Percentiles rank a stretch among this genome's conserved stretches.
phyloP scores from a whole-genome alignment of 495 filamentous ascomycete species.

The Penicillium daleae region DNA sequence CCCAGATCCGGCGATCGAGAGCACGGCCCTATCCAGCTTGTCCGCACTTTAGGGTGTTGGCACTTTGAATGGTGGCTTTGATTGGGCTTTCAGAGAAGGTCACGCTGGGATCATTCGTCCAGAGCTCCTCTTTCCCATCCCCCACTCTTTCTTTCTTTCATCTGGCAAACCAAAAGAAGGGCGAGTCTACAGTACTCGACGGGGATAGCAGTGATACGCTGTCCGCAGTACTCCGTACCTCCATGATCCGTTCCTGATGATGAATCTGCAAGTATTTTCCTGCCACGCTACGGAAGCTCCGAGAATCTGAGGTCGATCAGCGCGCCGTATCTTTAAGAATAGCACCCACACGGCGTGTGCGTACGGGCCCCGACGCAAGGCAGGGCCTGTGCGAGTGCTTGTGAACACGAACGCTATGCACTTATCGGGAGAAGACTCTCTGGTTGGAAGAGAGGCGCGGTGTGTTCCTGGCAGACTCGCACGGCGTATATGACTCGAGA shows the following conservation, averaged over 20 bases:
- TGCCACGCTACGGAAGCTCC: conserved; percentile 17
- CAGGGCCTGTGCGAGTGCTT: conserved; percentile 19
- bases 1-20: conserved; percentile 34
- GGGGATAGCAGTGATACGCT: neutral
- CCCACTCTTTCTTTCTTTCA: neutral
- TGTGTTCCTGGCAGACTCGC: conserved; percentile 1
- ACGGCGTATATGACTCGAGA: conserved; percentile 2
- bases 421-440: neutral
- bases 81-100: neutral
- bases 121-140: neutral
- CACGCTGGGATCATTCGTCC: neutral
- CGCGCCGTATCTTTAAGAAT: conserved; percentile 26
- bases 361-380: conserved; percentile 23
- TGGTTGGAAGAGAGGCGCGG: neutral
- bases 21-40: conserved; percentile 5
- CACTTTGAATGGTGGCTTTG: neutral
- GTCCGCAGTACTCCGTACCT: neutral
- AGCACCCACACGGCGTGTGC: conserved; percentile 22
- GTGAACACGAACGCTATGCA: conserved; percentile 11
- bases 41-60: neutral
- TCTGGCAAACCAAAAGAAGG: neutral
- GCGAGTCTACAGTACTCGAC: neutral
- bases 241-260: conserved; percentile 2
- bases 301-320: conserved; percentile 27
- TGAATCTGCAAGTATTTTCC: conserved; percentile 6